Conservation (phyloP, 495 filamentous ascomycete genomes). For the Penicillium soppii region DNA sequence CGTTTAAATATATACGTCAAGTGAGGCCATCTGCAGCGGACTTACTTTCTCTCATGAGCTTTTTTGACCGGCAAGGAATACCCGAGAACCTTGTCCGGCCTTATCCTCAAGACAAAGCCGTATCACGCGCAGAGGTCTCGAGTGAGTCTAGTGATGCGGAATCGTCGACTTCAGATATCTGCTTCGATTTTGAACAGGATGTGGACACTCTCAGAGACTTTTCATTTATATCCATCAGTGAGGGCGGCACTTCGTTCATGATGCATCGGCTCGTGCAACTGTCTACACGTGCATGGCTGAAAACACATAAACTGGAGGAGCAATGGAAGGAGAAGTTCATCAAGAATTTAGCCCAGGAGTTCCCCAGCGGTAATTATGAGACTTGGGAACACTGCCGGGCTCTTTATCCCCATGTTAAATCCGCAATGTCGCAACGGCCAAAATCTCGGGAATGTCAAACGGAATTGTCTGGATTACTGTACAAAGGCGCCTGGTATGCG, state of each 20-base stretch:
- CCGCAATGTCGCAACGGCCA: not conserved
- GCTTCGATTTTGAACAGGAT: not conserved
- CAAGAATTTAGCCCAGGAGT: not conserved
- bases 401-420: not conserved
- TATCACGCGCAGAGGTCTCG: not conserved
- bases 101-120: not conserved
- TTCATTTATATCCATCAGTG: not conserved
- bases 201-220: not conserved
- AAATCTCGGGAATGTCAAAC: not conserved
- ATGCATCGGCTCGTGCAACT: not conserved
- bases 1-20: conserved; percentile 25
- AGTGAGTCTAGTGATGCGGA: not conserved
- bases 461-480: not conserved
- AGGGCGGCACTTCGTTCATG: not conserved
- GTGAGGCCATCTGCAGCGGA: conserved; percentile 15
- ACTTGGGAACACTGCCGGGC: not conserved
- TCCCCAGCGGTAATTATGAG: not conserved
- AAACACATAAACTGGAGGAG: not conserved
- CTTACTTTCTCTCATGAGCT: conserved; percentile 27
- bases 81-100: conserved; percentile 5
- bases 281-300: not conserved
- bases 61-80: conserved; percentile 21
- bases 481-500: not conserved
- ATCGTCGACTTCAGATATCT: not conserved
- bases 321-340: not conserved